Percentiles rank a stretch among this genome's conserved stretches.
Conservation (phyloP, 495 filamentous ascomycete genomes). For the Emericellopsis terricola region DNA sequence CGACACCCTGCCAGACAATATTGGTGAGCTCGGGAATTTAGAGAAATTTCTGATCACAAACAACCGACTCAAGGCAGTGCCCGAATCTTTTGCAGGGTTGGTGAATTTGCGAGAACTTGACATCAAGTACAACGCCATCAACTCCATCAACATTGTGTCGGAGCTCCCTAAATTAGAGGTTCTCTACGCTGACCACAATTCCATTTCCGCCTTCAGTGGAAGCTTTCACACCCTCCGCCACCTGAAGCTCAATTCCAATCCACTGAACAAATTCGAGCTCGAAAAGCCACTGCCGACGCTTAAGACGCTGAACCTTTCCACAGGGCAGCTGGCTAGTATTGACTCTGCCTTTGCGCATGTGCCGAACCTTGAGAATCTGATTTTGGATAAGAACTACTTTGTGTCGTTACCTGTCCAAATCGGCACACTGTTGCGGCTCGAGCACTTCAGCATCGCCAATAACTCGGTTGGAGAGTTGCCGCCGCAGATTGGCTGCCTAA, state of each 20-base stretch:
- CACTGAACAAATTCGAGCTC: conserved; percentile 82
- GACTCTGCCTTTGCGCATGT: conserved; percentile 80
- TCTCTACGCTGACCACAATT: conserved; percentile 77
- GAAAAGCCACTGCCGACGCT: conserved; percentile 58
- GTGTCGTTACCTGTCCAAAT: conserved; percentile 71
- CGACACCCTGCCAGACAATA: conserved; percentile 47
- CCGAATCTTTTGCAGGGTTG: conserved; percentile 48
- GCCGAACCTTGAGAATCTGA: conserved; percentile 65
- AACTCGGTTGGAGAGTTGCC: conserved; percentile 75
- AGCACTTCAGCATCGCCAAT: conserved; percentile 83
- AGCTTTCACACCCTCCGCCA: conserved; percentile 69
- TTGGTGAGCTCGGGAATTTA: conserved; percentile 58
- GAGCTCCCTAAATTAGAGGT: conserved; percentile 73
- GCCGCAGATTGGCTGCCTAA: conserved; percentile 66
- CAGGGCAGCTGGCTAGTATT: conserved; percentile 69
- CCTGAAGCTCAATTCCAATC: conserved; percentile 78
- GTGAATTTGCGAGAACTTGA: conserved; percentile 78
- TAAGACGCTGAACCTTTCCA: conserved; percentile 70
- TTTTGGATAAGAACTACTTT: conserved; percentile 90
- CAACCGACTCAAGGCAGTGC: conserved; percentile 60
- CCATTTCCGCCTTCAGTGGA: conserved; percentile 70
- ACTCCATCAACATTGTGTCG: conserved; percentile 68
- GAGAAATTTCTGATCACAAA: conserved; percentile 93
- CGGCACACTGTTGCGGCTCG: conserved; percentile 64
- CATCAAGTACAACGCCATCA: conserved; percentile 77